Evolutionary conservation across 2,329 filamentous ascomycete species (phyloP).

Genomic region (Acephala macrosclerotiorum): DNA sequence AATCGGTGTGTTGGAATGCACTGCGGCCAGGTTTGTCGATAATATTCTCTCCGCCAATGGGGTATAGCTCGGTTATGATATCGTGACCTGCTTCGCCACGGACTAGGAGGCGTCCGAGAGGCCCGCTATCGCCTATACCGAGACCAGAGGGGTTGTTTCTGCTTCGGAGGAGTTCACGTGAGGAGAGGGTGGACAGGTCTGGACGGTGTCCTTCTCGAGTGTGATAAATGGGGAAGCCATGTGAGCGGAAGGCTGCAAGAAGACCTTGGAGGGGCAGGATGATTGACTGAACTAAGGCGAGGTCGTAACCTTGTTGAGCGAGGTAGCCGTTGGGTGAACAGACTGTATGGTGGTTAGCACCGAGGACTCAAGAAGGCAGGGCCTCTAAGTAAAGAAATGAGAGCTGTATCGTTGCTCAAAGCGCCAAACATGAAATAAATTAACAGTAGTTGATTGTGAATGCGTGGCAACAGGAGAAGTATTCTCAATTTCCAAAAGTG

Average conservation of each 20-base stretch:
- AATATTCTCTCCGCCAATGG: conserved; percentile 39
- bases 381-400: background rate
- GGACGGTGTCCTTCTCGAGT: conserved; percentile 61
- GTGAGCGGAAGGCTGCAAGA: conserved; percentile 50
- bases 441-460: background rate
- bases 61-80: conserved; percentile 53
- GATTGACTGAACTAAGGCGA: conserved; percentile 49
- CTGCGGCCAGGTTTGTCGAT: conserved; percentile 47
- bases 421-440: background rate
- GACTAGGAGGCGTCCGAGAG: conserved; percentile 63
- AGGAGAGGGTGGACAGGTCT: conserved; percentile 62
- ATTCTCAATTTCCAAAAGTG: conserved; percentile 10
- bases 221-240: conserved; percentile 53
- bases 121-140: conserved; percentile 60
- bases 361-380: background rate
- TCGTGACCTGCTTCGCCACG: conserved; percentile 65
- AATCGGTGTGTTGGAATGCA: conserved; percentile 49
- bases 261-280: conserved; percentile 52
- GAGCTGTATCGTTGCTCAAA: background rate
- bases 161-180: conserved; percentile 60
- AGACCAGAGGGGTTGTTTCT: conserved; percentile 57
- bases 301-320: conserved; percentile 53
- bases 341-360: conserved; percentile 40
- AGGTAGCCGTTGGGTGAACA: conserved; percentile 57
- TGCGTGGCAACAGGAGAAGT: background rate